Evolutionary conservation across 2,329 filamentous ascomycete species (phyloP).

Genomic region (Rhinocladiella similis): DNA sequence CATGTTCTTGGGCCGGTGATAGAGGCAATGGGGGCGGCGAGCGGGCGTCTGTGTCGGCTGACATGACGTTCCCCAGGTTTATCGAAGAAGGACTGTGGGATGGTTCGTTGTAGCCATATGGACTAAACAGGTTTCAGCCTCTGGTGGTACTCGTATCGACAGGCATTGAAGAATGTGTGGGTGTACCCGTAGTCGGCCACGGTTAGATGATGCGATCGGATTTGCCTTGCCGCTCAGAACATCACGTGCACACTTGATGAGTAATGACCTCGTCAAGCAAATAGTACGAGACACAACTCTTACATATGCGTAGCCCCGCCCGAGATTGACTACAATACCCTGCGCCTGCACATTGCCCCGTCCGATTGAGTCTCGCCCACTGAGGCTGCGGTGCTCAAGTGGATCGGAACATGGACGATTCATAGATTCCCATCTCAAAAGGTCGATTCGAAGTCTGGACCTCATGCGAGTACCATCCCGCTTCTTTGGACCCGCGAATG

Average conservation of each 20-base stretch:
- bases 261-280: too few relatives aligned
- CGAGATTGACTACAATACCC: not conserved
- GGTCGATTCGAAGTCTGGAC: not conserved
- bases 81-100: not conserved
- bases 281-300: too few relatives aligned
- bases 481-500: not conserved
- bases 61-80: slow-evolving; percentile 15
- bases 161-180: not conserved
- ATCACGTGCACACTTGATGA: too few relatives aligned
- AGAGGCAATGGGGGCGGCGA: slow-evolving; percentile 8
- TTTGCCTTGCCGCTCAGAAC: too few relatives aligned
- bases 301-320: too few relatives aligned
- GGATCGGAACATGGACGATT: not conserved
- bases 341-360: too few relatives aligned
- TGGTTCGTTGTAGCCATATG: not conserved
- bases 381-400: not conserved
- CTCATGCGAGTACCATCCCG: not conserved
- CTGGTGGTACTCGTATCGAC: too few relatives aligned
- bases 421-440: not conserved
- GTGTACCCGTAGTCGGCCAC: not conserved
- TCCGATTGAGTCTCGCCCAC: not conserved
- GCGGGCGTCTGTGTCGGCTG: slow-evolving; percentile 24
- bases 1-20: slow-evolving; percentile 17
- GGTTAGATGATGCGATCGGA: too few relatives aligned
- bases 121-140: not conserved